Evolutionary conservation across 1,284 basidiomycete species (phyloP).

Genomic region (Ustilago loliicola): DNA sequence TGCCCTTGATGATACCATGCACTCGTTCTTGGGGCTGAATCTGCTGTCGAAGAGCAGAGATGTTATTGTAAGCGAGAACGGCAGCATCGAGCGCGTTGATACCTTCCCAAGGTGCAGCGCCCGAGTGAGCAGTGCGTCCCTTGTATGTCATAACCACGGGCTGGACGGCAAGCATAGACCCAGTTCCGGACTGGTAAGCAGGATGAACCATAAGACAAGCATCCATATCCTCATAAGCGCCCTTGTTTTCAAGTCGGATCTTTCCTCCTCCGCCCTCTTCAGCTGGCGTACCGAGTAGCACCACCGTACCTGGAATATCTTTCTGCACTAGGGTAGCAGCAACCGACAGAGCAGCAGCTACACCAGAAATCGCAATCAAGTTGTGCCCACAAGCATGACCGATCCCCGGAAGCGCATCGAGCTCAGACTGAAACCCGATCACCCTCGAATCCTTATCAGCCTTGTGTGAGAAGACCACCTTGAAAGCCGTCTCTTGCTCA

Average conservation of each 20-base stretch:
- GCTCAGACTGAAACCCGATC: slow-evolving; percentile 76
- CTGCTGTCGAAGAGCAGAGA: slow-evolving; percentile 83
- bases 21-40: slow-evolving; percentile 76
- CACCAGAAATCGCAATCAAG: slow-evolving; percentile 84
- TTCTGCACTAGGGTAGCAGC: slow-evolving; percentile 77
- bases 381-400: slow-evolving; percentile 84
- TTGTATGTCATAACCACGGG: slow-evolving; percentile 52
- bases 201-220: slow-evolving; percentile 79
- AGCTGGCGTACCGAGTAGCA: slow-evolving; percentile 87
- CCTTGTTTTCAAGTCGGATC: slow-evolving; percentile 78
- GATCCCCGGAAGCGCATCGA: slow-evolving; percentile 73
- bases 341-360: slow-evolving; percentile 81
- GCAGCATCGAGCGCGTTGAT: slow-evolving; percentile 87
- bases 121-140: slow-evolving; percentile 63
- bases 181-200: slow-evolving; percentile 72
- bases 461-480: slow-evolving; percentile 76
- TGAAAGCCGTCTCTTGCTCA: slow-evolving; percentile 78
- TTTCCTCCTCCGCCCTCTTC: slow-evolving; percentile 87
- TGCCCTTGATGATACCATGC: slow-evolving; percentile 71
- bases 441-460: slow-evolving; percentile 39
- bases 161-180: slow-evolving; percentile 74
- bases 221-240: slow-evolving; percentile 82
- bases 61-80: slow-evolving; percentile 80
- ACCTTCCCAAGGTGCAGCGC: slow-evolving; percentile 82
- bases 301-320: slow-evolving; percentile 79